Evolutionary conservation across 768 basidiomycete genomes (phyloP).

Genomic region (Astraeus odoratus): DNA sequence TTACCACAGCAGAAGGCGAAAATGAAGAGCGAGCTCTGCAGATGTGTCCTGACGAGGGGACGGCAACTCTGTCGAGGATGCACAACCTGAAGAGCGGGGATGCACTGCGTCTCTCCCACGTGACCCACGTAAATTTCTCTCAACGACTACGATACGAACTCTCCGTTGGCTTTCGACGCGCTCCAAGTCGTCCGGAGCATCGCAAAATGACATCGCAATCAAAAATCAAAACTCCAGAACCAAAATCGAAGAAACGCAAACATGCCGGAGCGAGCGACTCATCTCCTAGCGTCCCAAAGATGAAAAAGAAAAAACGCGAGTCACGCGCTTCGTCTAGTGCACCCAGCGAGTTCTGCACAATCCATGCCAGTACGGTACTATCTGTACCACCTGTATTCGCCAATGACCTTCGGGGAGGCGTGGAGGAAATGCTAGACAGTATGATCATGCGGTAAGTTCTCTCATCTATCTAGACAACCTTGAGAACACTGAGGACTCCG

Average conservation of each 20-base stretch:
- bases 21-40: too few relatives aligned
- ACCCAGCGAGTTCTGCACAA: constrained; percentile 49
- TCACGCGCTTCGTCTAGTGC: constrained; percentile 21
- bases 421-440: constrained; percentile 85
- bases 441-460: constrained; percentile 85
- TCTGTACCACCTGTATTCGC: constrained; percentile 82
- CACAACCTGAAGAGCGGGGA: too few relatives aligned
- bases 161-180: too few relatives aligned
- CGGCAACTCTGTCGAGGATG: too few relatives aligned
- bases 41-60: too few relatives aligned
- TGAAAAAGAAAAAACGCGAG: constrained; percentile 28
- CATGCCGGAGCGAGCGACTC: constrained; percentile 21
- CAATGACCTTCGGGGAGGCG: constrained; percentile 62
- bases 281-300: constrained; percentile 27
- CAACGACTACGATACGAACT: too few relatives aligned
- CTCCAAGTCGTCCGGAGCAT: not conserved
- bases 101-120: too few relatives aligned
- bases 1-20: too few relatives aligned
- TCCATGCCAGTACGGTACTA: constrained; percentile 61
- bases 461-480: not conserved
- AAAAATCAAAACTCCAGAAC: constrained; percentile 3
- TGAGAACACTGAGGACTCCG: constrained; percentile 4
- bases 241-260: constrained; percentile 43
- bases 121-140: too few relatives aligned
- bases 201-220: constrained; percentile 1